Conservation (phyloP, 2,329 filamentous ascomycete species). For the Paecilomyces variotii region DNA sequence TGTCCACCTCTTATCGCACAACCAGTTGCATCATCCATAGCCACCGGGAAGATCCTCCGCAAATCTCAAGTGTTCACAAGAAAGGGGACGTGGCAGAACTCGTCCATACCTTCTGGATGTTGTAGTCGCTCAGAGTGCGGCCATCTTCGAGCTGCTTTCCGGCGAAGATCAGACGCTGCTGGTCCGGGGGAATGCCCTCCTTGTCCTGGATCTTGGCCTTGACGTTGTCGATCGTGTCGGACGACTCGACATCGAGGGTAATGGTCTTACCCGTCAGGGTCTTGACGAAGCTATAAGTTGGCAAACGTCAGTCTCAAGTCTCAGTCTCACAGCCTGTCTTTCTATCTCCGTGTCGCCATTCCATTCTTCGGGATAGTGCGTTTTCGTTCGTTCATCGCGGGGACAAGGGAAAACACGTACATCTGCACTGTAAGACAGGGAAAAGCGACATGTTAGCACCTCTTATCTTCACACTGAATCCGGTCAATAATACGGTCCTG, state of each 20-base stretch:
- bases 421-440: conserved; percentile 66
- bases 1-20: background rate
- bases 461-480: conserved; percentile 8
- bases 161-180: conserved; percentile 97
- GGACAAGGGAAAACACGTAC: conserved; percentile 49
- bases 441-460: conserved; percentile 41
- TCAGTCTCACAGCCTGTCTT: background rate
- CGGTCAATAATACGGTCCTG: conserved; percentile 2
- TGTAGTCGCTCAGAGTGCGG: conserved; percentile 94
- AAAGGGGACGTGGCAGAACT: conserved; percentile 5
- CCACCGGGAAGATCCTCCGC: conserved; percentile 5
- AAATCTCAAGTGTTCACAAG: conserved; percentile 2
- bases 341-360: conserved; percentile 10
- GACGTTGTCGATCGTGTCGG: conserved; percentile 99
- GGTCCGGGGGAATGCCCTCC: conserved; percentile 96
- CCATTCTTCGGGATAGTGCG: conserved; percentile 5
- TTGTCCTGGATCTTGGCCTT: conserved; percentile 99
- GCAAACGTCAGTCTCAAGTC: conserved; percentile 16
- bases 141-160: conserved; percentile 99
- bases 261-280: conserved; percentile 99
- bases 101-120: conserved; percentile 87
- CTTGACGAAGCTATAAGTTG: conserved; percentile 82
- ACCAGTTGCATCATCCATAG: background rate
- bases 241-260: conserved; percentile 98
- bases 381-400: conserved; percentile 16